Evolutionary conservation across 768 basidiomycete species (phyloP).

Genomic region (Rhodotorula paludigena): DNA sequence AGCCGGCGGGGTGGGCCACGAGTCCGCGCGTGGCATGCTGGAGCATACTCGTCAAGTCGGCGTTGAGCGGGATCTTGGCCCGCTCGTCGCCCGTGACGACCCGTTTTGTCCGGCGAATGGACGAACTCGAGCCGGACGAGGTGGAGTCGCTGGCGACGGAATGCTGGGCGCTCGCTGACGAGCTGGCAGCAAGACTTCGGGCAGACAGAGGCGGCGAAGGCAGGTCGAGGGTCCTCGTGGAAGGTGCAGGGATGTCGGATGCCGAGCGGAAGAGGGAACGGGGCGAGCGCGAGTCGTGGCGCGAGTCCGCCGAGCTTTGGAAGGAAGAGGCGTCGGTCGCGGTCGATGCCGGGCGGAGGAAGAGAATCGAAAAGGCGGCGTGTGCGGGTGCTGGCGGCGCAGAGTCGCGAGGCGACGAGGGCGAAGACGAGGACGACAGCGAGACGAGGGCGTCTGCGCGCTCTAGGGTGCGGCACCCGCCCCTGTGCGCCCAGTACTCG

Average conservation of each 20-base stretch:
- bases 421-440: background rate
- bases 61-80: background rate
- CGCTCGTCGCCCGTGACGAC: background rate
- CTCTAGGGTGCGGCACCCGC: background rate
- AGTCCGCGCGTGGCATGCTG: slow-evolving; percentile 2
- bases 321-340: background rate
- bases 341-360: background rate
- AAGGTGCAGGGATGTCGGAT: too few relatives aligned
- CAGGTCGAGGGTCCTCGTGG: too few relatives aligned
- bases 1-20: background rate
- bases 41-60: background rate
- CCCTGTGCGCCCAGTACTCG: background rate
- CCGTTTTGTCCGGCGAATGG: background rate
- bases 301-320: too few relatives aligned
- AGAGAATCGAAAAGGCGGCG: slow-evolving; percentile 6
- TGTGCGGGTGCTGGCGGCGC: too few relatives aligned
- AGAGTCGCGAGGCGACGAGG: background rate
- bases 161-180: too few relatives aligned
- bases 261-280: too few relatives aligned
- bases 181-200: too few relatives aligned
- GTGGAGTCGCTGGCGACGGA: too few relatives aligned
- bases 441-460: slow-evolving; percentile 10
- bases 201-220: too few relatives aligned
- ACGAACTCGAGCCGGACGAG: background rate
- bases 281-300: too few relatives aligned